Conservation (phyloP, 1,284 basidiomycete genomes). For the Singerocomus inundabilis region DNA sequence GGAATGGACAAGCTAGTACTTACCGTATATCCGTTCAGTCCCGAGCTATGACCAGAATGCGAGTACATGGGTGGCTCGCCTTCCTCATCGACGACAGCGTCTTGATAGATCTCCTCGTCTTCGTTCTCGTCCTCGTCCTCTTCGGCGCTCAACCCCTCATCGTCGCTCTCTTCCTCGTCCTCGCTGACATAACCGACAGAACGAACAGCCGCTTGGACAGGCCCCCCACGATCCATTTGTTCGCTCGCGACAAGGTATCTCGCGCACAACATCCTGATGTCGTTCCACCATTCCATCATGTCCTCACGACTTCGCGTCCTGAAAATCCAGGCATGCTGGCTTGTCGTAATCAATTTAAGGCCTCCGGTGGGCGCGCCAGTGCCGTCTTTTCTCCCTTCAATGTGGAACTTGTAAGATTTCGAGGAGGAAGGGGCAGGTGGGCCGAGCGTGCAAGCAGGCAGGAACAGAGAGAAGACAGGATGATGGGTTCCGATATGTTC, state of each 20-base stretch:
- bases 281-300: slow-evolving; percentile 99
- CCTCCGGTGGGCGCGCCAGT: slow-evolving; percentile 59
- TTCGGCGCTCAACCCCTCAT: slow-evolving; percentile 70
- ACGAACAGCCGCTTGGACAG: slow-evolving; percentile 90
- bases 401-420: slow-evolving; percentile 94
- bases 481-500: slow-evolving; percentile 50
- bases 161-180: slow-evolving; percentile 65
- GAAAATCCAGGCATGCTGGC: slow-evolving; percentile 86
- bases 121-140: slow-evolving; percentile 70
- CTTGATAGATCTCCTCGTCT: slow-evolving; percentile 39
- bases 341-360: slow-evolving; percentile 39
- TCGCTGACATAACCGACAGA: slow-evolving; percentile 83
- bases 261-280: slow-evolving; percentile 94
- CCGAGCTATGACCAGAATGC: slow-evolving; percentile 39
- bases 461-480: slow-evolving; percentile 88
- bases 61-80: slow-evolving; percentile 53
- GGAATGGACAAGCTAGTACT: slow-evolving; percentile 30
- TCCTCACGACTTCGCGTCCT: slow-evolving; percentile 89
- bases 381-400: slow-evolving; percentile 89
- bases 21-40: slow-evolving; percentile 72
- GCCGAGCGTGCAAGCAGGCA: slow-evolving; percentile 94
- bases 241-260: slow-evolving; percentile 95
- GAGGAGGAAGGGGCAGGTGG: slow-evolving; percentile 78
- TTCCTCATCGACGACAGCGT: slow-evolving; percentile 41
- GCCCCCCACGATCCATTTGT: slow-evolving; percentile 90